Percentiles rank a stretch among this genome's conserved stretches.
Conservation (phyloP, 306 rosid genomes). For the Cucurbita maxima region DNA sequence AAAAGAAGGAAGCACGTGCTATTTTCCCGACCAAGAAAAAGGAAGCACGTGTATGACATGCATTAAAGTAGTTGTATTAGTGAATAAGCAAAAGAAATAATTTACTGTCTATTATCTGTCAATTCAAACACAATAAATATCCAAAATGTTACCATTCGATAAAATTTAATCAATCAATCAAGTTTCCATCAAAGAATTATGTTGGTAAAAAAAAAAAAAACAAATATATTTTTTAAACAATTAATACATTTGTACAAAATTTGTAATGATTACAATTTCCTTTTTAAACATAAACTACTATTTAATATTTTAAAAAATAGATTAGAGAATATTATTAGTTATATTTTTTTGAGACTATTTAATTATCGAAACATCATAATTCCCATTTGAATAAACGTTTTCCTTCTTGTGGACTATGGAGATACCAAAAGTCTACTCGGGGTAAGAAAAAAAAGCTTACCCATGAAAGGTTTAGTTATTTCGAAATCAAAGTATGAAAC, state of each 20-base stretch:
- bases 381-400: too few relatives aligned
- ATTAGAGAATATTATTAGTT: too few relatives aligned
- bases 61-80: background rate
- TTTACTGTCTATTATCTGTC: background rate
- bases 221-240: background rate
- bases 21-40: too few relatives aligned
- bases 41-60: background rate
- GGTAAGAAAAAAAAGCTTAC: too few relatives aligned
- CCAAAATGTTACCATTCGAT: background rate
- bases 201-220: background rate
- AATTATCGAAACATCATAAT: too few relatives aligned
- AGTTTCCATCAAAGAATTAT: background rate
- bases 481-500: too few relatives aligned
- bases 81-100: background rate
- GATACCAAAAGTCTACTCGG: too few relatives aligned
- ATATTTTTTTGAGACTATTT: too few relatives aligned
- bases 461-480: too few relatives aligned
- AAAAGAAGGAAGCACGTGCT: background rate
- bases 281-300: too few relatives aligned
- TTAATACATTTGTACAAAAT: background rate
- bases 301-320: too few relatives aligned
- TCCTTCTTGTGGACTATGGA: too few relatives aligned
- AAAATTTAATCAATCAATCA: background rate
- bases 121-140: background rate
- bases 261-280: background rate